These are phyloP conservation scores for Rhodotorula taiwanensis DNA, from an alignment of 768 basidiomycete species.

Conservation along the genomic window DNA sequence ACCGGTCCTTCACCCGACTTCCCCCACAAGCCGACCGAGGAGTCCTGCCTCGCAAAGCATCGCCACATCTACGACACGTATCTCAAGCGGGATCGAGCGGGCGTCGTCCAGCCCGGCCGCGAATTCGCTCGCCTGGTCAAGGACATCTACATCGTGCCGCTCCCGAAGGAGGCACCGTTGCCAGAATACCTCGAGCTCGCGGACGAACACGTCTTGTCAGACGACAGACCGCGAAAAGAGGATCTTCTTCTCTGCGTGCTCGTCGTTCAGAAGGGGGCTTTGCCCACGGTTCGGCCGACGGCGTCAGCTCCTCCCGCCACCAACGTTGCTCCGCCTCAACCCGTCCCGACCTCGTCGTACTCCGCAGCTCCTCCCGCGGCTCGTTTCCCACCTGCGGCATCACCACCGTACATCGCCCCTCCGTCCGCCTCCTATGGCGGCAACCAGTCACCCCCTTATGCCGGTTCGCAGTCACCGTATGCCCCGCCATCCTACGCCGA, in stretches of 20 bases:
- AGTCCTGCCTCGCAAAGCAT: conserved; percentile 29
- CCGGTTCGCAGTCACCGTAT: too few relatives aligned
- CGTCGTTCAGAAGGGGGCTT: conserved; percentile 62
- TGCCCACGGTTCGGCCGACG: conserved; percentile 19
- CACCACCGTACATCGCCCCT: background rate
- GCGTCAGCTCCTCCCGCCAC: too few relatives aligned
- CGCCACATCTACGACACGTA: conserved; percentile 30
- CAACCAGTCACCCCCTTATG: too few relatives aligned
- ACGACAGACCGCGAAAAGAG: conserved; percentile 50
- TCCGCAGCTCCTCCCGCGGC: too few relatives aligned
- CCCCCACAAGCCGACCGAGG: conserved; percentile 29
- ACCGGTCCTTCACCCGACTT: conserved; percentile 43
- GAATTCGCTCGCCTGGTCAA: conserved; percentile 59
- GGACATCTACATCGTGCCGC: conserved; percentile 78
- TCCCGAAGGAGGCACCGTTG: conserved; percentile 58
- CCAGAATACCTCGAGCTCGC: conserved; percentile 81
- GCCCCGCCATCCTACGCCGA: too few relatives aligned
- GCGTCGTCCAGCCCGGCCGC: conserved; percentile 32
- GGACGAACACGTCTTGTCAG: conserved; percentile 66
- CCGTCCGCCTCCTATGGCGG: background rate
- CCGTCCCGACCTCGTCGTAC: too few relatives aligned
- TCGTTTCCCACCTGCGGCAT: background rate
- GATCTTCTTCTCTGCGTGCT: conserved; percentile 75
- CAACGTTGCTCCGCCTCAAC: background rate
- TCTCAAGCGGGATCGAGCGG: conserved; percentile 32